These are phyloP conservation scores for Geotrichum candidum DNA, from an alignment of 1,139 yeast genomes.

Conservation along the genomic window DNA sequence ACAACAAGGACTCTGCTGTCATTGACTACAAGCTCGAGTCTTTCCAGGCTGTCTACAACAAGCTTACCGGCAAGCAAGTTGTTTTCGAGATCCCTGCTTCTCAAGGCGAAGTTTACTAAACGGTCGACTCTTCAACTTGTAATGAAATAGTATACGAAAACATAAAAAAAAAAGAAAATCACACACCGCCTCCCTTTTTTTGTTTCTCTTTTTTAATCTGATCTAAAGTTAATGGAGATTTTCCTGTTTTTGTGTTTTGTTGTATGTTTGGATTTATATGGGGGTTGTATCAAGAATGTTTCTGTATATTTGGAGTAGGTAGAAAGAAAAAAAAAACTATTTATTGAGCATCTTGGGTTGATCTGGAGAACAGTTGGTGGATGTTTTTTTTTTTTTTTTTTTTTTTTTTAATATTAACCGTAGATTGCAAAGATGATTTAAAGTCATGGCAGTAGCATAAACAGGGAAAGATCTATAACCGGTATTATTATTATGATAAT, in stretches of 20 bases:
- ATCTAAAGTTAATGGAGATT: background rate
- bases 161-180: slow-evolving; percentile 4
- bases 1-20: slow-evolving; percentile 95
- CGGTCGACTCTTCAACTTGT: slow-evolving; percentile 15
- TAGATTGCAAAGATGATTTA: no score
- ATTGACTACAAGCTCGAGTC: slow-evolving; percentile 99
- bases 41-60: slow-evolving; percentile 97
- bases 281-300: background rate
- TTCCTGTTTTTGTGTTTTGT: background rate
- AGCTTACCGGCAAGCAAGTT: slow-evolving; percentile 99
- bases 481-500: no score
- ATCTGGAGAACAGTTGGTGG: no score
- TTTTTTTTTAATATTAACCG: no score
- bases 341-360: no score
- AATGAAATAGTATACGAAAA: slow-evolving; percentile 5
- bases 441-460: no score
- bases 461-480: no score
- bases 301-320: no score
- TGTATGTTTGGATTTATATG: background rate
- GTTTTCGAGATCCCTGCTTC: slow-evolving; percentile 85
- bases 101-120: slow-evolving; percentile 58
- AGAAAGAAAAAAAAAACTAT: no score
- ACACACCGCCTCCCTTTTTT: slow-evolving; percentile 1
- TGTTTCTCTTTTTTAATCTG: background rate
- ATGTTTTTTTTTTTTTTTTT: no score